These are phyloP conservation scores for Phytophthora brassicae DNA, from an alignment of 352 stramenopile species.

Conservation along the genomic window DNA sequence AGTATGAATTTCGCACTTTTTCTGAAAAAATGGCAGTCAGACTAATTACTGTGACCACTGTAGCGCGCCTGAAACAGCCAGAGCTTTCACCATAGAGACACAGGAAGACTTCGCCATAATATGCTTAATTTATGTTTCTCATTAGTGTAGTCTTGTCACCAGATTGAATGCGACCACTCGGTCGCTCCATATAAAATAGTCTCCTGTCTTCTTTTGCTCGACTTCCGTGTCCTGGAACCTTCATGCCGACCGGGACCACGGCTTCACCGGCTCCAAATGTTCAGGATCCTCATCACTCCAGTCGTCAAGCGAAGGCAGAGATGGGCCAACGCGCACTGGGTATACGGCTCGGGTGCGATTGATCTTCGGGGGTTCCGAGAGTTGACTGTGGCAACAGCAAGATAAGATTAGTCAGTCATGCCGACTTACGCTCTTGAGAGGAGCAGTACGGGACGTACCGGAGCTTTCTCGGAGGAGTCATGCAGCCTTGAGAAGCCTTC, in stretches of 20 bases:
- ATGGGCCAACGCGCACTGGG: slow-evolving; percentile 20
- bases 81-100: neutral
- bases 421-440: neutral
- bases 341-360: slow-evolving; percentile 20
- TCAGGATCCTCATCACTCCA: slow-evolving; percentile 16
- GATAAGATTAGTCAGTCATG: slow-evolving; percentile 17
- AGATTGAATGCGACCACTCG: neutral
- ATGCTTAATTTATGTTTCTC: slow-evolving; percentile 13
- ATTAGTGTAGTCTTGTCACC: slow-evolving; percentile 11
- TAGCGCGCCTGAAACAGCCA: slow-evolving; percentile 2
- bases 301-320: slow-evolving; percentile 28
- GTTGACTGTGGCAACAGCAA: slow-evolving; percentile 9
- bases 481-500: slow-evolving; percentile 3
- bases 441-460: slow-evolving; percentile 11
- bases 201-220: neutral
- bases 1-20: too few relatives aligned
- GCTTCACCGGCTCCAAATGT: slow-evolving; percentile 8
- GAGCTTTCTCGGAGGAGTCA: slow-evolving; percentile 20
- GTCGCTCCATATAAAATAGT: slow-evolving; percentile 33
- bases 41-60: too few relatives aligned
- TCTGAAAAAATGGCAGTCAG: too few relatives aligned
- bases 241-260: slow-evolving; percentile 29
- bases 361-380: slow-evolving; percentile 28
- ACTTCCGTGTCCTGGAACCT: neutral
- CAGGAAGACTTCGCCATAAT: neutral